Base-by-base conservation (phyloP, 805 yeast species). In the Metschnikowia lachancei region DNA sequence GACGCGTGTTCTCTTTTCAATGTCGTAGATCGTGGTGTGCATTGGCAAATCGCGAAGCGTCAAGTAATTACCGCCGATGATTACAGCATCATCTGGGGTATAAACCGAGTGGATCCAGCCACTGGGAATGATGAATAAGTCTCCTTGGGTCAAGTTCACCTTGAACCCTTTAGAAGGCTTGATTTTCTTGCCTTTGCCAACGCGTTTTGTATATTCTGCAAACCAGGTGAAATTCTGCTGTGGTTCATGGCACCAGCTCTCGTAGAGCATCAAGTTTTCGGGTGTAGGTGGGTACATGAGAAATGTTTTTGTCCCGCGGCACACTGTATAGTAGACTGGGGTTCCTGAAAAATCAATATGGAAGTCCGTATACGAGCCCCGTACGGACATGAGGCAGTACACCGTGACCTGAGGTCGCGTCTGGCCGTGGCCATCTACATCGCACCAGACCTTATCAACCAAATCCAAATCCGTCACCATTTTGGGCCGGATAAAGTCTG, bases 281-380 rank as follows among this genome's bases (percentile, higher is more conserved):
- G 66, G 61, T 0, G 95, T 81, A 2, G 96, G 96, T 0, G 95
- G 96, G 55, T 75, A 81, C 75, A 90, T 78, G 39, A 89, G 63
- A 58, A 90, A 90, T 28, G 81, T 76, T 58, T 90, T 90, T 3
- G 67, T 56, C 1, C 97, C 97, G n/a, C 75, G 67, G 13, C 90
- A 65, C 3, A 90, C 81, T 2, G 92, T 87, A 64, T 90, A 90
- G 61, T 87, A 90, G 4, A 90, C 97, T 1, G 94, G 85, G 0
- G 96, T 87, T 0, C 96, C 97, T 2, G 95, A 94, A 63, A 90
- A 90, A 63, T 90, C 97, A 36, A 90, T 72, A 63, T 90, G 97
- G 65, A 89, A 90, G 61, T 90, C 97, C 0, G 97, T 90, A 61
- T 78, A 90, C 2, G 94, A 81, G 49, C 83, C 80, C 20, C 74